Conservation (phyloP, 179 eudicot species). For the Carnegiea gigantea region DNA sequence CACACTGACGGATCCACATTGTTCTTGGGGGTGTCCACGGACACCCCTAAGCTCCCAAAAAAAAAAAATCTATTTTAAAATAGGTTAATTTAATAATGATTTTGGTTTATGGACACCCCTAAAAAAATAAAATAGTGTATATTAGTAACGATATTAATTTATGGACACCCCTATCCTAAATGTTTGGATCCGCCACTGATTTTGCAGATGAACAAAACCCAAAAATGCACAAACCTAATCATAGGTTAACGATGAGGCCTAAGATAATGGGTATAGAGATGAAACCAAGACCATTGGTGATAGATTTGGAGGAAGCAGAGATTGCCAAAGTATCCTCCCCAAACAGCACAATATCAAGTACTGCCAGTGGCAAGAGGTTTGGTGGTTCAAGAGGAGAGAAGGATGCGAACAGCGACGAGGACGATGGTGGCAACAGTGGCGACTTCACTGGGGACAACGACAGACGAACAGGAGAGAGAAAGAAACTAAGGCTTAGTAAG, state of each 20-base stretch:
- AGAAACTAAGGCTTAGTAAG: slow-evolving; percentile 65
- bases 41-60: no score
- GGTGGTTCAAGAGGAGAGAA: slow-evolving; percentile 18
- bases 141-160: no score
- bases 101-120: no score
- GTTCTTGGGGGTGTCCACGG: no score
- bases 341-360: slow-evolving; percentile 55
- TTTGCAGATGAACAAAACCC: slow-evolving; percentile 19
- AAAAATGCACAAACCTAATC: slow-evolving; percentile 15
- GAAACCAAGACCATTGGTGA: slow-evolving; percentile 28
- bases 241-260: slow-evolving; percentile 18
- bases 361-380: slow-evolving; percentile 41
- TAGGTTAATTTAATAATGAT: no score
- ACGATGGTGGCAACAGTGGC: slow-evolving; percentile 26
- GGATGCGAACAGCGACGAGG: slow-evolving; percentile 19
- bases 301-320: slow-evolving; percentile 49
- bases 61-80: no score
- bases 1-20: no score
- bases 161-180: no score
- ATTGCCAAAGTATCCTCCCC: slow-evolving; percentile 50
- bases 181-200: no score
- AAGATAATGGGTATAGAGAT: slow-evolving; percentile 25
- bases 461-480: slow-evolving; percentile 31
- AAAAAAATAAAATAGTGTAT: no score
- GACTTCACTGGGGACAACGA: neutral